Base-by-base conservation (phyloP, 139 green algal genomes). In the Chlorella sp. region DNA sequence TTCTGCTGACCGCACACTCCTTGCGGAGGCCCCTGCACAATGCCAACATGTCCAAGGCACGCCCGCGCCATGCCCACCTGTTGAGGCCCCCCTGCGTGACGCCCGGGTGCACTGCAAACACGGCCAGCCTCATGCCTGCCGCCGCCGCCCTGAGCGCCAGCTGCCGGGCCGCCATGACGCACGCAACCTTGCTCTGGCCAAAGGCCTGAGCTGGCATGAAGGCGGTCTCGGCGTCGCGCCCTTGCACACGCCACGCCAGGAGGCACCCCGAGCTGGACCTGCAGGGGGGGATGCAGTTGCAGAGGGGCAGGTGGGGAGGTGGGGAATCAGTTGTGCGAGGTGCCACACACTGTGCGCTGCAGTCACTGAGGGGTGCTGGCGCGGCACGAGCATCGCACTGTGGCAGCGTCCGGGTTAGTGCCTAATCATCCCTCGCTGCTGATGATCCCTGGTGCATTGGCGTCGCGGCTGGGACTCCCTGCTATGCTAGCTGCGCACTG, bases 81-180 rank as follows among this genome's bases (percentile, higher is more conserved):
- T 34, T 67, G 61, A 67, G 61, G 27, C 61, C 61, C 3, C 34
- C 61, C 23, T 67, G 61, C 3, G 61, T 67, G 61, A 67, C 29
- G 27, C 61, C 61, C 27, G 61, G 61, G 61, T 67, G 61, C 29
- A 30, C 61, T 24, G 61, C 61, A 27, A 67, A 30, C 27, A 30
- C n/a, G n/a, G 61, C 61, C 61, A 67, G 23, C 22, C 3, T 3
- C 61, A 67, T 14, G 2, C 61, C 61, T 3, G n/a, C 23, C 6
- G 61, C 61, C 20, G 61, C 61, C 3, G 61, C 61, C 3, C 61
- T 26, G 27, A 5, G 2, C 23, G 61, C 61, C 20, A 67, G 61
- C 61, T 67, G 23, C 3, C 61, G 27, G 23, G 61, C 61, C 3
- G 61, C 61, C 61, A 67, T 27, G 20, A 67, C 6, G 3, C 23